Evolutionary conservation across 495 filamentous ascomycete species (phyloP), one percentile per base, ranked within the genome.

Genomic region (Haplographium delicatum): DNA sequence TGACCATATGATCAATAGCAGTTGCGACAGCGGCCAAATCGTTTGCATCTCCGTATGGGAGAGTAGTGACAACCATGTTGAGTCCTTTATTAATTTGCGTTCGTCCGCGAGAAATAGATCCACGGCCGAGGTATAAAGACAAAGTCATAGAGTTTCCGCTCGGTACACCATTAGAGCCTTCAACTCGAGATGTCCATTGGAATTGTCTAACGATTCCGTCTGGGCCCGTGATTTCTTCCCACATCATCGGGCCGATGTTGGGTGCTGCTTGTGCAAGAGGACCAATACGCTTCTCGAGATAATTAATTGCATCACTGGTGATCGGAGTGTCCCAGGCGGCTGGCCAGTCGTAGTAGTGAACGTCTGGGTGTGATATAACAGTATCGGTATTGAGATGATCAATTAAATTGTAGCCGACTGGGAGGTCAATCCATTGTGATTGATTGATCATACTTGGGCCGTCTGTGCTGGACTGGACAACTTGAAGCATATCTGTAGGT

Each of bases 341-440:
- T 44, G 24, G 46, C 56, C 55, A 66, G 53, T 47, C 50, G 26
- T 55, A 54, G 40, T 30, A 51, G 6, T 49, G 42, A 39, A 56
- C 33, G 8, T 35, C 58, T 5, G 76, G 74, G 54, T 86, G 80
- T 31, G 71, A 73, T 51, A 88, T 73, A 44, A 82, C 74, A 15
- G 80, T 71, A 59, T 85, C 77, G 53, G 86, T 88, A 64, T 86
- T 85, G 50, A 80, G 72, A 64, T 91, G 85, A 61, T 89, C 86
- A 51, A 81, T 77, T 34, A 89, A 63, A 60, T 86, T 87, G 59
- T 84, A 74, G 20, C 86, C 86, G 16, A 91, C 85, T 18, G 86
- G 86, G 13, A 86, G 71, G 22, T 80, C 69, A 60, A 91, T 84
- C 85, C 85, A 89, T 15, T 78, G 58, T 1, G 63, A 56, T 38